Percentiles rank a stretch among this genome's conserved stretches.
Conservation (phyloP, 1,284 basidiomycete genomes). For the Termitomyces sp. region DNA sequence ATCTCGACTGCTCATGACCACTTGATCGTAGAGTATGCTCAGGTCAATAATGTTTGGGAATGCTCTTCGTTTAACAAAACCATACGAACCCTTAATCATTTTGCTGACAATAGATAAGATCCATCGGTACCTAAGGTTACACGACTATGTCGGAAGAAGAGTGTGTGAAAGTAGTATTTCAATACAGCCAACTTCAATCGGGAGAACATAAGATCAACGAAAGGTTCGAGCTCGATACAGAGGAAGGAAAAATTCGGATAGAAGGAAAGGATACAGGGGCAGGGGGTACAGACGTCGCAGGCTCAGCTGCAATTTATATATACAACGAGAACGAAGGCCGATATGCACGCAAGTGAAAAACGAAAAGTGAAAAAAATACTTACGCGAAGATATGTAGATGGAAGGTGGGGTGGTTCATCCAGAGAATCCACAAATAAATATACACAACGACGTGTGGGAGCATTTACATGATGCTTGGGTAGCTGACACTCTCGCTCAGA, state of each 20-base stretch:
- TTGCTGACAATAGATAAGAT: neutral
- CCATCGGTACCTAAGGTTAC: neutral
- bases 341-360: neutral
- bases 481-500: constrained; percentile 72
- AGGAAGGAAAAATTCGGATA: neutral
- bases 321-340: neutral
- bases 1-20: no score
- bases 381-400: neutral
- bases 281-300: neutral
- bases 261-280: neutral
- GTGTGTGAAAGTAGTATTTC: neutral
- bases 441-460: neutral
- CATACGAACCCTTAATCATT: neutral
- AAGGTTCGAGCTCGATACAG: neutral
- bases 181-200: neutral
- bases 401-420: neutral
- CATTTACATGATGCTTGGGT: constrained; percentile 38
- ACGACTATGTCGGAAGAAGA: neutral
- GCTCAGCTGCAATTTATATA: constrained; percentile 7
- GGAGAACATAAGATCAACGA: neutral
- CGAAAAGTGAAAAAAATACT: neutral
- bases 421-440: constrained; percentile 3
- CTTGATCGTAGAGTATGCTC: neutral
- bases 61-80: no score
- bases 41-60: no score